These are phyloP conservation scores for Saturnispora gosingensis DNA, from an alignment of 805 yeast genomes.

Conservation along the genomic window DNA sequence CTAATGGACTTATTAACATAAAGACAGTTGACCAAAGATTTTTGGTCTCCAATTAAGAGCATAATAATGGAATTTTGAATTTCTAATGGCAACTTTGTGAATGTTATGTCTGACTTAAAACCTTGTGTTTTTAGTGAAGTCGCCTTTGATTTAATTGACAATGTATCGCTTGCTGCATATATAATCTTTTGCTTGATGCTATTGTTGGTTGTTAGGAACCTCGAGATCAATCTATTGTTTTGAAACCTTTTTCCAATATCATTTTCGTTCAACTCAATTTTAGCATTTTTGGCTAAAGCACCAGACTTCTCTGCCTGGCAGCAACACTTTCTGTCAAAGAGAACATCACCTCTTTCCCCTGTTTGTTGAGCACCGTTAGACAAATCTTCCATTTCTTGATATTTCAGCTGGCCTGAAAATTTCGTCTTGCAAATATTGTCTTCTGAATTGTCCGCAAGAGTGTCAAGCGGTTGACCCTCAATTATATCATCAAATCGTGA, in stretches of 20 bases:
- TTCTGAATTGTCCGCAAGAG: neutral
- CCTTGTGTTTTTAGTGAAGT: constrained; percentile 6
- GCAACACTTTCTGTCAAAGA: neutral
- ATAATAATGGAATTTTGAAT: constrained; percentile 31
- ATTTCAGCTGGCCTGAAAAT: too few species aligned
- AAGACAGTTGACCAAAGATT: constrained; percentile 35
- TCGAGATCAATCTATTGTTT: constrained; percentile 20
- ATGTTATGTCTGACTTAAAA: constrained; percentile 5
- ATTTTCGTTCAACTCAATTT: constrained; percentile 11
- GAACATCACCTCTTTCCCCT: neutral
- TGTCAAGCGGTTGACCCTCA: neutral
- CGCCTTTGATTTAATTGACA: constrained; percentile 28
- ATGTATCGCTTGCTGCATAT: constrained; percentile 36
- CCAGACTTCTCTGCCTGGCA: neutral
- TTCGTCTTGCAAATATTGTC: neutral
- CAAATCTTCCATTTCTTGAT: neutral
- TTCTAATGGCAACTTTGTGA: constrained; percentile 34
- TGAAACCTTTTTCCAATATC: constrained; percentile 5
- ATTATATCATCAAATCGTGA: neutral
- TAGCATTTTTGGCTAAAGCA: neutral
- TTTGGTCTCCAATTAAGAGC: constrained; percentile 29
- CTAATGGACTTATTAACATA: constrained; percentile 45
- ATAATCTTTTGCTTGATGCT: constrained; percentile 22
- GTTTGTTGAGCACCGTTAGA: neutral
- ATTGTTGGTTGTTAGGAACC: constrained; percentile 31